Evolutionary conservation across 768 basidiomycete species (phyloP).

Genomic region (Tulasnella sp.): DNA sequence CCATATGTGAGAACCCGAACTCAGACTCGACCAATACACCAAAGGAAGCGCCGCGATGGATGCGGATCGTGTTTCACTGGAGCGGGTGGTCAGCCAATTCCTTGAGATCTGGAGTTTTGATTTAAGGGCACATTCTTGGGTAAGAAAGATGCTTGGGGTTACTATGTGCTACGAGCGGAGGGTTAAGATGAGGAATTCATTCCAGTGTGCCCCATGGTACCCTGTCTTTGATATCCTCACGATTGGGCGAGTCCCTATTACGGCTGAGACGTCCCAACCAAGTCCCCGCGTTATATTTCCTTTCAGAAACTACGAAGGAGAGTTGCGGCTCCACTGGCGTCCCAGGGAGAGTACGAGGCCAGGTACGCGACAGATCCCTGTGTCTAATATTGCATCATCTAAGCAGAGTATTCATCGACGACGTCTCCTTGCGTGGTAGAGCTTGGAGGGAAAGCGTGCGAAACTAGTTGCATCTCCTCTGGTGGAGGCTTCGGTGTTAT

Average conservation of each 20-base stretch:
- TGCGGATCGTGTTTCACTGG: slow-evolving; percentile 56
- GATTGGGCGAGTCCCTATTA: slow-evolving; percentile 31
- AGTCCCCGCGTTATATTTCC: slow-evolving; percentile 28
- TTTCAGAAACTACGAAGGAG: slow-evolving; percentile 33
- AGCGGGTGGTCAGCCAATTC: slow-evolving; percentile 52
- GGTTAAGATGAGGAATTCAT: slow-evolving; percentile 38
- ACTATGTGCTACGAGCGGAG: slow-evolving; percentile 72
- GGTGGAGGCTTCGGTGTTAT: slow-evolving; percentile 52
- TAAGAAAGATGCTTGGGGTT: slow-evolving; percentile 61
- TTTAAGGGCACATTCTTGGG: slow-evolving; percentile 77
- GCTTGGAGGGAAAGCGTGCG: slow-evolving; percentile 56
- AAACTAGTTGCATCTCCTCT: slow-evolving; percentile 49
- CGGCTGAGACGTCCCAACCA: slow-evolving; percentile 44
- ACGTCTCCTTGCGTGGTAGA: slow-evolving; percentile 43
- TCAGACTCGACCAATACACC: background rate
- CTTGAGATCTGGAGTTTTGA: slow-evolving; percentile 31
- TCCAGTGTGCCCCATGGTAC: slow-evolving; percentile 32
- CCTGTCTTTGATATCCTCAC: slow-evolving; percentile 39
- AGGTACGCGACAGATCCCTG: background rate
- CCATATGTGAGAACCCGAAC: no score
- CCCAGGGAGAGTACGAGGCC: slow-evolving; percentile 42
- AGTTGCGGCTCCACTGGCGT: slow-evolving; percentile 45
- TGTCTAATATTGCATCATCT: background rate
- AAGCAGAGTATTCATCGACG: slow-evolving; percentile 57
- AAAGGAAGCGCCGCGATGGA: background rate